Evolutionary conservation across 2,329 filamentous ascomycete genomes (phyloP).

Genomic region (Aspergillus latus): DNA sequence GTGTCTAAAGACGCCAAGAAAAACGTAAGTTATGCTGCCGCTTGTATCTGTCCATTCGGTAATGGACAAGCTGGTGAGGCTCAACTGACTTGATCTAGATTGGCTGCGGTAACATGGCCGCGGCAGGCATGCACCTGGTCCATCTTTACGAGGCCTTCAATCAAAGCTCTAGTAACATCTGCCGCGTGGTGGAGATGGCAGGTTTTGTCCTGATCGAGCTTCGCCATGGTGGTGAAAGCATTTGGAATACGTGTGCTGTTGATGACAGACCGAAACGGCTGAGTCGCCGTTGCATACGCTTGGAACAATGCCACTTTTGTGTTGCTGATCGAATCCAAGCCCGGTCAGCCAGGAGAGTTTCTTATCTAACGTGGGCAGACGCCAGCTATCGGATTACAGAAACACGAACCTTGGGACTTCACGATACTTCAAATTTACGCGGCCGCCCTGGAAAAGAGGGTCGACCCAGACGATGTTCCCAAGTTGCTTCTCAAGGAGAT

Average conservation of each 20-base stretch:
- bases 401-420: constrained; percentile 56
- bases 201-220: constrained; percentile 57
- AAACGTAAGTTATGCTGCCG: constrained; percentile 16
- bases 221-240: constrained; percentile 54
- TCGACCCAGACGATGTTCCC: constrained; percentile 61
- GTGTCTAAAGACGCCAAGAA: constrained; percentile 20
- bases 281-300: constrained; percentile 55
- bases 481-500: constrained; percentile 56
- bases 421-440: constrained; percentile 56
- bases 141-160: constrained; percentile 40
- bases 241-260: constrained; percentile 52
- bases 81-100: constrained; percentile 32
- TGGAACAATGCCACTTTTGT: constrained; percentile 62
- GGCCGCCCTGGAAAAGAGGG: constrained; percentile 54
- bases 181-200: constrained; percentile 60
- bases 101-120: constrained; percentile 37
- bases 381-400: constrained; percentile 7
- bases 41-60: background rate
- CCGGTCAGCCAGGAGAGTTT: constrained; percentile 19
- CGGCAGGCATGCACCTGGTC: constrained; percentile 36
- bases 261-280: constrained; percentile 55
- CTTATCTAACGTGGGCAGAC: constrained; percentile 4
- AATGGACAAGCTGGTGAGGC: background rate
- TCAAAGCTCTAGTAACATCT: constrained; percentile 53
- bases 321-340: constrained; percentile 46